Base-by-base conservation (phyloP, 148 eudicot species). In the Chenopodium berlandieri region DNA sequence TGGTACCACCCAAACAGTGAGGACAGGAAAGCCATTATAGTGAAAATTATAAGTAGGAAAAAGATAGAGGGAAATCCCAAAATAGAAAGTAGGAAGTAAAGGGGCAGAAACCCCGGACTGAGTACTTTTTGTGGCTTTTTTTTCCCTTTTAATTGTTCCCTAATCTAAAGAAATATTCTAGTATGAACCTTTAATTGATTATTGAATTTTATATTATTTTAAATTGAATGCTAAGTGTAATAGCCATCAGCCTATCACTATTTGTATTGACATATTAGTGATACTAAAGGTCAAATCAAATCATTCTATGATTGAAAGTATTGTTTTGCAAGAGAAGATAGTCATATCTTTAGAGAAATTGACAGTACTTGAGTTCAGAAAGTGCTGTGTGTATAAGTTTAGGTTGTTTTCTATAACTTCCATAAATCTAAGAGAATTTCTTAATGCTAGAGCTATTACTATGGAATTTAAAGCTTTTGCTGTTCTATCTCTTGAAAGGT, bases 401-500 rank as follows among this genome's bases (percentile, higher is more conserved):
- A 69, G 73, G 16, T 31, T 32, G 46, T 25, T 31, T 34, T 17
- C n/a, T 9, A 37, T 71, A 71, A 56, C 16, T 56, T 40, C 25
- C 25, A 37, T 34, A 40, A 40, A 71, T 17, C 1, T 6, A 70
- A 30, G 46, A 70, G 0, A 66, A 27, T 37, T 27, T 62, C 75
- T 52, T 11, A 6, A 30, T 11, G 10, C 47, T 19, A 62, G 30
- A 71, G 50, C 6, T 50, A 31, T 75, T 20, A 56, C 6, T 23
- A 17, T 7, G 1, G 20, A 20, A 44, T 44, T 52, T 23, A 44
- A 25, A 31, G 20, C 71, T 44, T 31, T 52, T 47, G 9, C 48
- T 46, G 58, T 84, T 13, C 68, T 9, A 12, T 47, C 13, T 65
- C 72, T 46, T 60, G 52, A 73, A 84, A 94, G 98, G 94, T 95